phyloP scores from a whole-genome alignment of 2,329 filamentous ascomycete genomes.

The Pseudocercospora ulei region DNA sequence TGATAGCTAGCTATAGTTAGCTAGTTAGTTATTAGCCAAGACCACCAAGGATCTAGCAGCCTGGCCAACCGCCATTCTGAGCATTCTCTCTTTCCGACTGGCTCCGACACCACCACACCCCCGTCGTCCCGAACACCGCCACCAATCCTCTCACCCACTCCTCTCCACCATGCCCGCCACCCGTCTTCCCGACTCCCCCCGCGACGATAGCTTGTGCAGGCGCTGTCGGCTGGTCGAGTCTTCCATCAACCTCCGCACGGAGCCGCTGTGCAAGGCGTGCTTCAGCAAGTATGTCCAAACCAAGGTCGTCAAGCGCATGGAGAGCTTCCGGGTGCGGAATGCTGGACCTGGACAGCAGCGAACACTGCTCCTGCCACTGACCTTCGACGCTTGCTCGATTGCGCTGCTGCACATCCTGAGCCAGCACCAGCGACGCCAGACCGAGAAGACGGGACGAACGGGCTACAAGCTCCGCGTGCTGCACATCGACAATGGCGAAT shows the following conservation, averaged over 20 bases:
- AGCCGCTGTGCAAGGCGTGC: constrained; percentile 58
- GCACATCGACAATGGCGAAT: constrained; percentile 37
- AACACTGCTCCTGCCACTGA: constrained; percentile 66
- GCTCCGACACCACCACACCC: too few relatives aligned
- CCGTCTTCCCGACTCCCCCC: constrained; percentile 14
- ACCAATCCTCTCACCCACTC: constrained; percentile 4
- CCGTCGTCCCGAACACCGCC: too few relatives aligned
- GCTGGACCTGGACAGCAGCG: constrained; percentile 39
- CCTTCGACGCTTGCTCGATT: constrained; percentile 71
- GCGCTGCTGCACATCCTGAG: constrained; percentile 67
- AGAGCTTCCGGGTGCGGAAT: constrained; percentile 50
- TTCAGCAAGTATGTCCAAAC: constrained; percentile 66
- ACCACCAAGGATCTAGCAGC: too few relatives aligned
- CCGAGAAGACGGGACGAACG: constrained; percentile 53
- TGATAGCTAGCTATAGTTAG: too few relatives aligned
- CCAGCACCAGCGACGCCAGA: constrained; percentile 57
- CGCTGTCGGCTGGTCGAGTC: constrained; percentile 48
- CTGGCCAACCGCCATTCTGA: too few relatives aligned
- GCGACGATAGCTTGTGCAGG: constrained; percentile 40
- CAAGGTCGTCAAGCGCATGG: constrained; percentile 72
- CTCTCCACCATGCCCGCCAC: constrained; percentile 25
- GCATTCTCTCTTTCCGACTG: too few relatives aligned
- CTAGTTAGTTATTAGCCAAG: too few relatives aligned
- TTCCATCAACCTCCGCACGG: constrained; percentile 48
- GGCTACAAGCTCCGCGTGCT: constrained; percentile 58